Conservation (phyloP, 257 asterid species). For the Primulina huaijiensis region DNA sequence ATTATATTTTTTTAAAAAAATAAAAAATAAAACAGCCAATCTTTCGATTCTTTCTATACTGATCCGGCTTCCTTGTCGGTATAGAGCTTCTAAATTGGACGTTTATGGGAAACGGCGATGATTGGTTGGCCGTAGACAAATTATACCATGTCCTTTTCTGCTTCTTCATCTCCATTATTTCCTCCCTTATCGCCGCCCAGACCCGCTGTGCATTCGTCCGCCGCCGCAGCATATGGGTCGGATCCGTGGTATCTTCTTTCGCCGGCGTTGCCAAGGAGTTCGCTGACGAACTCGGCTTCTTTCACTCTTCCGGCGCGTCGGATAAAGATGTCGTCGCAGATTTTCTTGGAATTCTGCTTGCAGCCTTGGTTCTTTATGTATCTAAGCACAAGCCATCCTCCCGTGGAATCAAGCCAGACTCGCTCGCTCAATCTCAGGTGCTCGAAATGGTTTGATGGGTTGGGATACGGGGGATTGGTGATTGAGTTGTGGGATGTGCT, state of each 20-base stretch:
- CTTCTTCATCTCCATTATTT: conserved; percentile 51
- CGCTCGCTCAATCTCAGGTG: background rate
- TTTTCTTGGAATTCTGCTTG: conserved; percentile 51
- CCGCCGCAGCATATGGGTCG: conserved; percentile 62
- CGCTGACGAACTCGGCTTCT: conserved; percentile 76
- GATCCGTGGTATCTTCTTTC: conserved; percentile 54
- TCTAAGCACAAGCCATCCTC: conserved; percentile 16
- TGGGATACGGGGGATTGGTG: background rate
- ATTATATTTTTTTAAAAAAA: too few relatives aligned
- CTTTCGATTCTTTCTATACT: too few relatives aligned
- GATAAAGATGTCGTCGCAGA: conserved; percentile 68
- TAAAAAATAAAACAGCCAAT: too few relatives aligned
- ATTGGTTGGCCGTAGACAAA: conserved; percentile 75
- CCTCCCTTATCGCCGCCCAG: conserved; percentile 43
- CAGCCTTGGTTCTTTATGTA: conserved; percentile 42
- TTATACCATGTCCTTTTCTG: conserved; percentile 65
- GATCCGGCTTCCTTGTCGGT: too few relatives aligned
- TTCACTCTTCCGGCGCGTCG: conserved; percentile 80
- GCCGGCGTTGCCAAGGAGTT: conserved; percentile 79
- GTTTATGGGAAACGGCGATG: conserved; percentile 72
- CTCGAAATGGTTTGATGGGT: conserved; percentile 11
- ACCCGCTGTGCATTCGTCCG: conserved; percentile 58
- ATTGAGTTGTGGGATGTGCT: conserved; percentile 1
- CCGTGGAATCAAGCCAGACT: conserved; percentile 29
- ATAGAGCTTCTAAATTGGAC: too few relatives aligned